phyloP scores from a whole-genome alignment of 352 stramenopile species.

The Globisporangium echinulatum region DNA sequence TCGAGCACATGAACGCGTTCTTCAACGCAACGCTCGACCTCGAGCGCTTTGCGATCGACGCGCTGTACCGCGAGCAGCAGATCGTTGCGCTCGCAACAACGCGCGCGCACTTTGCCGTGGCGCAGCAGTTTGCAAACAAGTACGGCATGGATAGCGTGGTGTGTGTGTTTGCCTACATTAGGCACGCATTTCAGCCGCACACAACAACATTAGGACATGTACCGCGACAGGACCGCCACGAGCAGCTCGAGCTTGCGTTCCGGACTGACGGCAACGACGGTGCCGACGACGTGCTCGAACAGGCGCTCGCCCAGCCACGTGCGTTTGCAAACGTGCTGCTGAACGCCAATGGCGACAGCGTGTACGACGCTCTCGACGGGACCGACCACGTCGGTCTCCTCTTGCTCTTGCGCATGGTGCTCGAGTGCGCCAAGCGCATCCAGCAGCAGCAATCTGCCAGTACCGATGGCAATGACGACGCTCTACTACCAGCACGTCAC shows the following conservation, averaged over 20 bases:
- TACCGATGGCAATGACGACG: neutral
- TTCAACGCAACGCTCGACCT: slow-evolving; percentile 57
- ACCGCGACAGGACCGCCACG: slow-evolving; percentile 23
- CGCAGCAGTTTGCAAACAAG: slow-evolving; percentile 57
- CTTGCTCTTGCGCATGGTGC: slow-evolving; percentile 57
- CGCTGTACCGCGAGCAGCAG: slow-evolving; percentile 36
- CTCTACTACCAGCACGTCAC: neutral
- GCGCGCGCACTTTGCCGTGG: slow-evolving; percentile 37
- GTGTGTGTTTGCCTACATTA: slow-evolving; percentile 62
- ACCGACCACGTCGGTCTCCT: slow-evolving; percentile 68
- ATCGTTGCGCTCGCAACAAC: slow-evolving; percentile 47
- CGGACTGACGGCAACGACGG: slow-evolving; percentile 16
- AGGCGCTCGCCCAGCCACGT: slow-evolving; percentile 47
- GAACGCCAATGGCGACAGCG: slow-evolving; percentile 12
- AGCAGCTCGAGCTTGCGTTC: slow-evolving; percentile 68
- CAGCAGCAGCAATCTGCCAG: neutral
- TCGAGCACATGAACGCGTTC: slow-evolving; percentile 57
- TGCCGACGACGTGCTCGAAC: slow-evolving; percentile 49
- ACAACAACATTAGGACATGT: neutral
- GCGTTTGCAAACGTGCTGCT: slow-evolving; percentile 58
- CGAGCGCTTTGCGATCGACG: slow-evolving; percentile 40
- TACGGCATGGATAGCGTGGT: slow-evolving; percentile 59
- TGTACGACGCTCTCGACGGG: slow-evolving; percentile 56
- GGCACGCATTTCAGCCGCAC: slow-evolving; percentile 27
- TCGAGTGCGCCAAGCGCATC: slow-evolving; percentile 70